These are phyloP conservation scores for Fusarium oligoseptatum DNA, from an alignment of 2,329 filamentous ascomycete species.

Conservation along the genomic window DNA sequence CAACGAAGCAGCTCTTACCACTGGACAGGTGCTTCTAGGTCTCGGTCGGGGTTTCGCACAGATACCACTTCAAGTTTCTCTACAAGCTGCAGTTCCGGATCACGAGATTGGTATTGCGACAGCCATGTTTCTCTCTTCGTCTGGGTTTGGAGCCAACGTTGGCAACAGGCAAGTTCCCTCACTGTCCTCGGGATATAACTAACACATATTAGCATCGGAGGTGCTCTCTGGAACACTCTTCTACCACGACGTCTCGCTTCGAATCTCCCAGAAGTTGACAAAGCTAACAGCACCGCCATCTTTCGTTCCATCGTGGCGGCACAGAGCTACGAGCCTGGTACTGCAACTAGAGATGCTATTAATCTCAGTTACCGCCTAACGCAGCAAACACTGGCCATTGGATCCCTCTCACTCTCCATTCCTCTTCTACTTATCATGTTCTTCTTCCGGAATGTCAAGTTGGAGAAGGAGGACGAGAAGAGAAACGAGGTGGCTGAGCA, in stretches of 20 bases:
- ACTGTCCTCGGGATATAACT: background rate
- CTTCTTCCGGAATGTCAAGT: slow-evolving; percentile 22
- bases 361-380: slow-evolving; percentile 27
- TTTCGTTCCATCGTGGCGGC: slow-evolving; percentile 31
- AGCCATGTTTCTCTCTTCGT: slow-evolving; percentile 27
- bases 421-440: slow-evolving; percentile 14
- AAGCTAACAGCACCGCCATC: slow-evolving; percentile 11
- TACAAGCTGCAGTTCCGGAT: slow-evolving; percentile 24
- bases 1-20: slow-evolving; percentile 30
- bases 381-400: slow-evolving; percentile 33
- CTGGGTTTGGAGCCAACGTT: slow-evolving; percentile 33
- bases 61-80: slow-evolving; percentile 16
- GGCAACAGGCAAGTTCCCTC: background rate
- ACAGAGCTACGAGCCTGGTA: slow-evolving; percentile 15
- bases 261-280: slow-evolving; percentile 10
- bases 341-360: slow-evolving; percentile 6
- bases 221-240: slow-evolving; percentile 36
- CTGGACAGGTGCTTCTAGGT: slow-evolving; percentile 28
- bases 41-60: slow-evolving; percentile 27
- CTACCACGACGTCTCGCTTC: slow-evolving; percentile 11
- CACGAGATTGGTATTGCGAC: slow-evolving; percentile 32
- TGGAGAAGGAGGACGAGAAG: slow-evolving; percentile 30
- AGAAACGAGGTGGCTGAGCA: slow-evolving; percentile 29
- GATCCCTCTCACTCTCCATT: slow-evolving; percentile 17
- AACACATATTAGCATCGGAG: slow-evolving; percentile 24